Percentiles rank a stretch among this genome's conserved stretches.
phyloP scores from a whole-genome alignment of 176 grass and related monocot genomes.

The Oryza brachyantha region DNA sequence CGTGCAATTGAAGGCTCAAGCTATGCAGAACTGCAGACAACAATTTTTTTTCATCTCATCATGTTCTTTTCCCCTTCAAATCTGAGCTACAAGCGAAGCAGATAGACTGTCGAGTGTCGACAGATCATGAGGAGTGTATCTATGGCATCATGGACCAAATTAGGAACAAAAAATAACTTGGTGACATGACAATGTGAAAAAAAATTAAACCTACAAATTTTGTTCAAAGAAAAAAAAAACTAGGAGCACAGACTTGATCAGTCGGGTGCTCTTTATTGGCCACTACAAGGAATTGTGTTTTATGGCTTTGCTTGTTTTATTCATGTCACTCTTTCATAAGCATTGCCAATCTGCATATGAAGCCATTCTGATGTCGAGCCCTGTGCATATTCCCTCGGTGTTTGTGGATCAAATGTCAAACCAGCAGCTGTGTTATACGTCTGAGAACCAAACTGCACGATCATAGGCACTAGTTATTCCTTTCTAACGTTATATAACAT shows the following conservation, averaged over 20 bases:
- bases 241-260: conserved; percentile 31
- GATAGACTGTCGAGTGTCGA: not conserved
- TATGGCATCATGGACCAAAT: conserved; percentile 41
- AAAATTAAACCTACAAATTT: not conserved
- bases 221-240: not conserved
- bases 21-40: not conserved
- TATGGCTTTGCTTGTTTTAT: not conserved
- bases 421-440: conserved; percentile 38
- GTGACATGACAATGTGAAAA: conserved; percentile 30
- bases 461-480: conserved; percentile 5
- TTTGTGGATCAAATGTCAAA: conserved; percentile 52
- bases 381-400: conserved; percentile 57
- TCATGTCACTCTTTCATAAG: conserved; percentile 73
- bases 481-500: not conserved
- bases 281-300: conserved; percentile 3
- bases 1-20: not conserved
- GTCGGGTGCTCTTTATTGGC: conserved; percentile 34
- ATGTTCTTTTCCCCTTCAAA: not conserved
- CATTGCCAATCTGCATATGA: conserved; percentile 71
- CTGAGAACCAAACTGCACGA: conserved; percentile 46
- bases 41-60: not conserved
- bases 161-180: conserved; percentile 40
- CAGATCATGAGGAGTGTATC: conserved; percentile 1
- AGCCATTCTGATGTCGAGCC: conserved; percentile 57
- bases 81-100: not conserved